These are phyloP conservation scores for Fonsecaea nubica DNA, from an alignment of 2,329 filamentous ascomycete species.

Conservation along the genomic window DNA sequence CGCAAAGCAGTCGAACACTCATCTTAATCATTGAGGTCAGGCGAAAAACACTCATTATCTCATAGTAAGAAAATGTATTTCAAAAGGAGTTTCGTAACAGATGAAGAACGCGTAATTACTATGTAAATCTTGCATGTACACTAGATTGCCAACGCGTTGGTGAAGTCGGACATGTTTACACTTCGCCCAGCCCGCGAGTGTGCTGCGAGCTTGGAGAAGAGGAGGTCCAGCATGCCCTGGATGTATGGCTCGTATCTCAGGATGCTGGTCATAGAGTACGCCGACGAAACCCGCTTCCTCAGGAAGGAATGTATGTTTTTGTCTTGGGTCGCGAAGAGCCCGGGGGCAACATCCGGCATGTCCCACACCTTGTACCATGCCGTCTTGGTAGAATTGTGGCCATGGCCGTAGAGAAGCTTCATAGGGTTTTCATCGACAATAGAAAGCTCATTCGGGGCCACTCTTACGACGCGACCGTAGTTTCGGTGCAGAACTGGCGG, in stretches of 20 bases:
- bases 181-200: no score
- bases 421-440: constrained; percentile 1
- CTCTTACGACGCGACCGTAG: constrained; percentile 20
- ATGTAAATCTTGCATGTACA: no score
- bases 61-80: no score
- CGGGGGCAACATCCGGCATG: neutral
- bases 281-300: constrained; percentile 9
- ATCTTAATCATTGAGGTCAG: no score
- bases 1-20: no score
- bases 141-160: no score
- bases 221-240: neutral
- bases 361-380: constrained; percentile 13
- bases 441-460: constrained; percentile 25
- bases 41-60: no score
- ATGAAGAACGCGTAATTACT: no score
- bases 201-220: neutral
- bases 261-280: neutral
- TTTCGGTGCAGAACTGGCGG: constrained; percentile 1
- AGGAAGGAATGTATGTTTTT: constrained; percentile 3
- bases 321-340: neutral
- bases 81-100: no score
- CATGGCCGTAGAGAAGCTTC: constrained; percentile 22
- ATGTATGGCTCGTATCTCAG: neutral
- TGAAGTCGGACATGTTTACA: no score
- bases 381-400: constrained; percentile 10